Percentiles rank a stretch among this genome's conserved stretches.
These are phyloP conservation scores for Actinomortierella wolfii DNA, from an alignment of 371 early-diverging fungal species.

Conservation along the genomic window DNA sequence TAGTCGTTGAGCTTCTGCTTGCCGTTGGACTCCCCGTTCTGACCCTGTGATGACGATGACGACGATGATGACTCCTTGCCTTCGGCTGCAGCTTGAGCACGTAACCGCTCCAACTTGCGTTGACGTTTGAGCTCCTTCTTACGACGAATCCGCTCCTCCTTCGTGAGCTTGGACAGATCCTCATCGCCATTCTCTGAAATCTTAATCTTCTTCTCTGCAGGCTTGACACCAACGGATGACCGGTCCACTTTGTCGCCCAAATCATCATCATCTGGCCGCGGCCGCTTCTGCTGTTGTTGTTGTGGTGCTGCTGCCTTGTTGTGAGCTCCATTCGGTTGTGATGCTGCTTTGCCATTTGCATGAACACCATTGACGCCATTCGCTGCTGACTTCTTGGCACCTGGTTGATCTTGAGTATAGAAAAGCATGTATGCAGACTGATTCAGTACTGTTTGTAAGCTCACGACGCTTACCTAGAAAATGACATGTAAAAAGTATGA, in stretches of 20 bases:
- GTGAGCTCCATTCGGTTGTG: background rate
- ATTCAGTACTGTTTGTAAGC: slow-evolving; percentile 64
- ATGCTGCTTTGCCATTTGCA: slow-evolving; percentile 9
- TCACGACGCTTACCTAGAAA: slow-evolving; percentile 58
- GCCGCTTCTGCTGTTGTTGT: slow-evolving; percentile 23
- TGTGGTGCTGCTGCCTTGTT: slow-evolving; percentile 4
- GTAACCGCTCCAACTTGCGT: too few relatives aligned
- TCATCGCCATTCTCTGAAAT: background rate
- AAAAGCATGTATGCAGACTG: slow-evolving; percentile 89
- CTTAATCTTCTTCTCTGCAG: slow-evolving; percentile 30
- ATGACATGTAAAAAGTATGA: background rate
- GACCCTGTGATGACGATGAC: background rate
- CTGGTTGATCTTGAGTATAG: slow-evolving; percentile 56
- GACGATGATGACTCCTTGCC: slow-evolving; percentile 1
- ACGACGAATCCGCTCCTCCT: slow-evolving; percentile 24
- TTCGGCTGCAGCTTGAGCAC: slow-evolving; percentile 4
- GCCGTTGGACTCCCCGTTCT: slow-evolving; percentile 9
- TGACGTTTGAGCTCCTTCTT: slow-evolving; percentile 11
- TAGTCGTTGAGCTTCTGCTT: slow-evolving; percentile 20
- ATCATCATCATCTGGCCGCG: slow-evolving; percentile 30
- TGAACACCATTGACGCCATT: slow-evolving; percentile 17
- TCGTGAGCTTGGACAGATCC: slow-evolving; percentile 23
- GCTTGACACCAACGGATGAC: background rate
- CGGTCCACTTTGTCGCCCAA: slow-evolving; percentile 39
- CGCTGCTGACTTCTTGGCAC: slow-evolving; percentile 6